Evolutionary conservation across 2,329 filamentous ascomycete genomes (phyloP).

Genomic region (Fusarium nanum): DNA sequence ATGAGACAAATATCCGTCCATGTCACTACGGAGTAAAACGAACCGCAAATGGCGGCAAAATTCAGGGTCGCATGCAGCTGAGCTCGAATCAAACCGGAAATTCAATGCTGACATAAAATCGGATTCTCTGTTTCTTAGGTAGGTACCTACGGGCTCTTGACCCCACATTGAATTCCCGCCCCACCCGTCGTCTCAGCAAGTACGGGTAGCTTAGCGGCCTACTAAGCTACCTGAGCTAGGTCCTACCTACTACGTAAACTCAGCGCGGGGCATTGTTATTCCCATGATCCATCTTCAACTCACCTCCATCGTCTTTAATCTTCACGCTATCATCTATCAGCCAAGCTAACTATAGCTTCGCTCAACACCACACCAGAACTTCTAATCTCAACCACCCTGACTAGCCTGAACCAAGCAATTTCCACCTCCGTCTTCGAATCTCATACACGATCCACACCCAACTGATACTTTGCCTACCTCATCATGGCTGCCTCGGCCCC

Average conservation of each 20-base stretch:
- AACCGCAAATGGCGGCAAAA: constrained; percentile 3
- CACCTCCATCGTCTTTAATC: constrained; percentile 19
- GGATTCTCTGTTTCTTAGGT: neutral
- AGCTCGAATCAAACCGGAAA: constrained; percentile 24
- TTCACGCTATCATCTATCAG: constrained; percentile 1
- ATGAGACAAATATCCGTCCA: constrained; percentile 1
- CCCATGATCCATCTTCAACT: constrained; percentile 8
- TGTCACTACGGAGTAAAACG: neutral
- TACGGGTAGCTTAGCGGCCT: constrained; percentile 1
- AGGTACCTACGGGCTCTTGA: neutral
- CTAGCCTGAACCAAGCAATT: neutral
- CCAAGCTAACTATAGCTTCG: constrained; percentile 26
- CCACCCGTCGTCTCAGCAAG: neutral
- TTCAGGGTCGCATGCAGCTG: constrained; percentile 24
- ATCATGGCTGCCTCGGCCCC: constrained; percentile 60
- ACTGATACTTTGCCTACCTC: constrained; percentile 7
- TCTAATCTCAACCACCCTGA: constrained; percentile 5
- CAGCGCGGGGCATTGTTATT: constrained; percentile 35
- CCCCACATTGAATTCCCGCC: constrained; percentile 17
- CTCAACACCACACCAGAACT: neutral
- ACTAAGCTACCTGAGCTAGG: neutral
- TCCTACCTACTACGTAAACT: neutral
- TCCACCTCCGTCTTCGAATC: neutral
- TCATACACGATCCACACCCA: neutral
- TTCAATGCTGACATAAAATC: constrained; percentile 23